A percentile compares a stretch with the other conserved stretches of the same genome.
Conservation (phyloP, 2,329 filamentous ascomycete species). For the Berkeleyomyces rouxiae region DNA sequence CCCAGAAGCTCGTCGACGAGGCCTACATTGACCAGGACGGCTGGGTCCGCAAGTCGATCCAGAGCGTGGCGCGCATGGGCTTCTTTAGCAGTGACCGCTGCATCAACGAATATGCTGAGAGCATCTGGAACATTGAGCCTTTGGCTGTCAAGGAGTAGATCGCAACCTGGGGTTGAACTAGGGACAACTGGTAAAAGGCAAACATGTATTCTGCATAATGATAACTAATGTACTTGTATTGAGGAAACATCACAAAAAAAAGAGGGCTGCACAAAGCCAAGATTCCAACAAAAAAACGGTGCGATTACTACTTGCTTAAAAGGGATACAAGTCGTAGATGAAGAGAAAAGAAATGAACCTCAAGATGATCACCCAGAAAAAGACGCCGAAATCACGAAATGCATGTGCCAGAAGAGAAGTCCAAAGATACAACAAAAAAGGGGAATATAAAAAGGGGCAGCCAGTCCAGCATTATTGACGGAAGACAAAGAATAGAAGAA, state of each 20-base stretch:
- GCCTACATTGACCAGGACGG: slow-evolving; percentile 82
- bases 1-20: slow-evolving; percentile 79
- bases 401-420: neutral
- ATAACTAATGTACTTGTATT: neutral
- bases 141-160: slow-evolving; percentile 22
- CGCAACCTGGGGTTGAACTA: neutral
- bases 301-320: neutral
- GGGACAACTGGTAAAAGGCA: neutral
- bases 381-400: slow-evolving; percentile 1
- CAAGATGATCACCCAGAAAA: neutral
- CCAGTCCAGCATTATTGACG: neutral
- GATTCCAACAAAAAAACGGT: neutral
- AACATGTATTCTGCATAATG: neutral
- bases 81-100: slow-evolving; percentile 94
- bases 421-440: neutral
- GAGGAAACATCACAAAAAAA: neutral
- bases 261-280: neutral
- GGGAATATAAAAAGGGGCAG: neutral
- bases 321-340: neutral
- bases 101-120: slow-evolving; percentile 93
- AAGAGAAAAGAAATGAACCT: neutral
- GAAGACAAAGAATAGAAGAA: neutral
- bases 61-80: slow-evolving; percentile 80
- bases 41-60: slow-evolving; percentile 84
- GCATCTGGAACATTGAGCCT: slow-evolving; percentile 93